phyloP scores from a whole-genome alignment of 768 basidiomycete genomes.

The Panaeolus cyanescens region DNA sequence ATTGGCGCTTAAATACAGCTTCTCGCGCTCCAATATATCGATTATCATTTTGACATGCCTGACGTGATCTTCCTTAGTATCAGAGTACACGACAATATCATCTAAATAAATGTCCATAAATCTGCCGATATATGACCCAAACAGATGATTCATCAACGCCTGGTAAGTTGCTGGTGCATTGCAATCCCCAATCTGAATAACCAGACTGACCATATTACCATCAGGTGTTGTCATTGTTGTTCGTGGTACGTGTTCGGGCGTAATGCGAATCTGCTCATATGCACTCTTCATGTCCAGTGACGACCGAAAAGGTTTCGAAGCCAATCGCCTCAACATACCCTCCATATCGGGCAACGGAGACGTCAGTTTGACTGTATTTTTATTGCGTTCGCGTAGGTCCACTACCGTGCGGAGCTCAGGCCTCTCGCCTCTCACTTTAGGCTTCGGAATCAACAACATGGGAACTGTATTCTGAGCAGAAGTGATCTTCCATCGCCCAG shows the following conservation, averaged over 20 bases:
- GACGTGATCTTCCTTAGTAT: constrained; percentile 35
- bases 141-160: constrained; percentile 42
- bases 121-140: constrained; percentile 31
- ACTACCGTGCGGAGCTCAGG: constrained; percentile 30
- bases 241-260: constrained; percentile 21
- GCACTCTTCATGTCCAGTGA: constrained; percentile 40
- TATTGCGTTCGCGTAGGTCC: constrained; percentile 36
- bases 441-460: constrained; percentile 34
- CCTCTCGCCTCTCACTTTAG: constrained; percentile 17
- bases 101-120: constrained; percentile 41
- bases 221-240: constrained; percentile 35
- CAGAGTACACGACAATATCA: constrained; percentile 44
- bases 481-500: constrained; percentile 30
- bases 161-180: constrained; percentile 50
- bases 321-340: constrained; percentile 33
- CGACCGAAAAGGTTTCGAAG: constrained; percentile 26
- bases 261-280: constrained; percentile 41
- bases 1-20: constrained; percentile 33
- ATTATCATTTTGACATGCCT: constrained; percentile 30
- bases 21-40: constrained; percentile 31
- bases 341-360: constrained; percentile 46
- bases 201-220: constrained; percentile 42
- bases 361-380: constrained; percentile 36
- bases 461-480: constrained; percentile 34
- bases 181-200: constrained; percentile 33